phyloP scores from a whole-genome alignment of 2,329 filamentous ascomycete genomes.

The Fusarium tupiense region DNA sequence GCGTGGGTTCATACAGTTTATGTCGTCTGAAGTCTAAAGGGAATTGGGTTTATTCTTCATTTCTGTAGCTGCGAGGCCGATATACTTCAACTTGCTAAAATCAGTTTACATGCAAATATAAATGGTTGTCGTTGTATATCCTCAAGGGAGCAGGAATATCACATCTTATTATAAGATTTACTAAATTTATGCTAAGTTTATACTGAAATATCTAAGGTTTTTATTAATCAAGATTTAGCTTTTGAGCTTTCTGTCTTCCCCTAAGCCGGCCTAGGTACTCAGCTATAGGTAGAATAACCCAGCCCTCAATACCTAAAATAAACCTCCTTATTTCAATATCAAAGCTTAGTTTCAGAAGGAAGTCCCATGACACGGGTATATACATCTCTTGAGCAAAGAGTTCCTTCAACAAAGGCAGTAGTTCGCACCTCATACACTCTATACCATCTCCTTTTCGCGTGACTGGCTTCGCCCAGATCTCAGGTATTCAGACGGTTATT shows the following conservation, averaged over 20 bases:
- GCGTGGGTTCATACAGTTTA: accelerated
- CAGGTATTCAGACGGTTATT: neutral
- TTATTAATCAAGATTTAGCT: no score
- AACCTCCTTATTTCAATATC: neutral
- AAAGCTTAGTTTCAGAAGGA: accelerated
- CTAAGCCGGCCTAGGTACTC: neutral
- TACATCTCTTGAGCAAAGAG: neutral
- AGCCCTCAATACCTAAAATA: accelerated
- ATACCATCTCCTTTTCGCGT: neutral
- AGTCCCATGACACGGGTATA: accelerated
- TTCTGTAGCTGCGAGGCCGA: neutral
- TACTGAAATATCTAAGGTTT: neutral
- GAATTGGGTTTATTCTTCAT: no score
- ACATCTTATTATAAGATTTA: no score
- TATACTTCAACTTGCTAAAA: neutral
- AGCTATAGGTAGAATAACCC: neutral
- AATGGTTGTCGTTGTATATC: no score
- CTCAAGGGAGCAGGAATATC: neutral
- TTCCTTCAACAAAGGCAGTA: accelerated
- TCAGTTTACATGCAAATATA: no score
- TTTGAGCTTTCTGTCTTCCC: neutral
- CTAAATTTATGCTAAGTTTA: neutral
- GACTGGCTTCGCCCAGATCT: accelerated
- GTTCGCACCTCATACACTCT: neutral
- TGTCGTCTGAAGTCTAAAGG: accelerated